Percentiles rank a stretch among this genome's conserved stretches.
Evolutionary conservation across 805 yeast species (phyloP).

Genomic region (Myxozyma sirexii): DNA sequence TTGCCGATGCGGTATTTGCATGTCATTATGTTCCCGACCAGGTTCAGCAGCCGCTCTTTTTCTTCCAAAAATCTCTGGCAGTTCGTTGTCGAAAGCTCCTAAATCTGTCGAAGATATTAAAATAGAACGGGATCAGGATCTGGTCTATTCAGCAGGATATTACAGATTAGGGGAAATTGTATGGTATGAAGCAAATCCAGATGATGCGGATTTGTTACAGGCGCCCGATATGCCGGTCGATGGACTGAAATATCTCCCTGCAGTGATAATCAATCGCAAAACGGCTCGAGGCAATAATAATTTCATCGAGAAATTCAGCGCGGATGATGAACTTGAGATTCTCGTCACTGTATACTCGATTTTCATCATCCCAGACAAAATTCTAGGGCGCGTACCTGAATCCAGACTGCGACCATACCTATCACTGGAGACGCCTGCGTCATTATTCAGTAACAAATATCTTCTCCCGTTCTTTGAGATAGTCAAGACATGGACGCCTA

Average conservation of each 20-base stretch:
- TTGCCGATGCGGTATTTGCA: constrained; percentile 2
- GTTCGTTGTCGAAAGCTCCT: background rate
- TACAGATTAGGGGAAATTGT: constrained; percentile 10
- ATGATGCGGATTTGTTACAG: background rate
- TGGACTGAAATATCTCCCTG: background rate
- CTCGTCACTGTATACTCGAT: background rate
- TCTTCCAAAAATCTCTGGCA: background rate
- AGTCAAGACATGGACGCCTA: background rate
- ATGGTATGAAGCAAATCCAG: background rate
- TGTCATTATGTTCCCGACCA: background rate
- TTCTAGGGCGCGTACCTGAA: background rate
- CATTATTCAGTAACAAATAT: background rate
- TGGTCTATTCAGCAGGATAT: background rate
- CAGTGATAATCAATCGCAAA: constrained; percentile 2
- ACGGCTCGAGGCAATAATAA: background rate
- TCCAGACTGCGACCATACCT: background rate
- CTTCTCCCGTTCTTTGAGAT: background rate
- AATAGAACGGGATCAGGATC: background rate
- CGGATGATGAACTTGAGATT: background rate
- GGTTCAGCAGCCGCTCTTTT: background rate
- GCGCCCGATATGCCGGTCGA: background rate
- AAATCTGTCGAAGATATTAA: background rate
- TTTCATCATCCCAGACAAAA: background rate
- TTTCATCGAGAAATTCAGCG: background rate
- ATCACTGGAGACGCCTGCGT: background rate